A percentile compares a stretch with the other conserved stretches of the same genome.
These are phyloP conservation scores for Lolium multiflorum DNA, from an alignment of 176 grass and related monocot species.

Conservation along the genomic window DNA sequence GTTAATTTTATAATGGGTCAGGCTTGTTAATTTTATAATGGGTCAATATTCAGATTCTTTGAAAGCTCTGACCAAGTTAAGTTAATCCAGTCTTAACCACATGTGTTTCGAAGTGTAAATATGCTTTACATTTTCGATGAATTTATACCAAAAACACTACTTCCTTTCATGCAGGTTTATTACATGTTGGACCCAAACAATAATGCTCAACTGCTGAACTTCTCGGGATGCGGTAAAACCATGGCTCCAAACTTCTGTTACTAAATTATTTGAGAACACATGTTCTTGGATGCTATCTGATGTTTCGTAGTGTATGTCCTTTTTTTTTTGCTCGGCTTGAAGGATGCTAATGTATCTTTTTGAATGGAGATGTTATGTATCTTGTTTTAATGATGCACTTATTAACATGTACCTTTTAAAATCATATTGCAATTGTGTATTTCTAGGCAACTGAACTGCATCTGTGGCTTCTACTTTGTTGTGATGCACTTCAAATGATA, in stretches of 20 bases:
- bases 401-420: neutral
- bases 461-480: neutral
- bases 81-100: neutral
- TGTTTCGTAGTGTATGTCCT: neutral
- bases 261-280: slow-evolving; percentile 16
- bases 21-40: slow-evolving; percentile 4
- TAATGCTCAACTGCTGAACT: slow-evolving; percentile 71
- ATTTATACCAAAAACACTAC: slow-evolving; percentile 25
- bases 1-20: slow-evolving; percentile 18
- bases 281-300: slow-evolving; percentile 11
- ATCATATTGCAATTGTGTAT: slow-evolving; percentile 18
- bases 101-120: slow-evolving; percentile 1
- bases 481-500: slow-evolving; percentile 30
- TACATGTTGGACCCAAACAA: slow-evolving; percentile 89
- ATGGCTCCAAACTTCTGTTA: slow-evolving; percentile 28
- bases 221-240: slow-evolving; percentile 92
- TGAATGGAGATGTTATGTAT: neutral
- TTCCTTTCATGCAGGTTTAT: slow-evolving; percentile 78
- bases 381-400: slow-evolving; percentile 6
- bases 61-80: slow-evolving; percentile 1
- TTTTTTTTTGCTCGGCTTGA: neutral
- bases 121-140: slow-evolving; percentile 8
- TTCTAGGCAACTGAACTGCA: slow-evolving; percentile 9
- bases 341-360: slow-evolving; percentile 27
- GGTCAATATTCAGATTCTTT: neutral